Percentiles rank a stretch among this genome's conserved stretches.
These are phyloP conservation scores for Termitomyces sp. DNA, from an alignment of 1,284 basidiomycete genomes.

Conservation along the genomic window DNA sequence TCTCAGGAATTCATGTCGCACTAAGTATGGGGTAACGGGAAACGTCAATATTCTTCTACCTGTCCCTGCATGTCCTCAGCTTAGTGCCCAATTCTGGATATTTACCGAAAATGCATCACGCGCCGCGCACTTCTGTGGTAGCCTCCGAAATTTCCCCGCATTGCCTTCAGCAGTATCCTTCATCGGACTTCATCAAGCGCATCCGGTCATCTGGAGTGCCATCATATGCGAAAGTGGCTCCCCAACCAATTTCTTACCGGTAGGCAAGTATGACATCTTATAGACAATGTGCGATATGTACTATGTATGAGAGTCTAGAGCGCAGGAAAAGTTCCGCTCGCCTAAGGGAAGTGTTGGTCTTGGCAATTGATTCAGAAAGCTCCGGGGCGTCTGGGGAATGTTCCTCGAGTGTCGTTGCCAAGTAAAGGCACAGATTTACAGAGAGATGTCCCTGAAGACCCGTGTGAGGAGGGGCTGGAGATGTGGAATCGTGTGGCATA, in stretches of 20 bases:
- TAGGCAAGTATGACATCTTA: too few relatives aligned
- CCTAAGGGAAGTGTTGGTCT: neutral
- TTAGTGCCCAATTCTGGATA: conserved; percentile 7
- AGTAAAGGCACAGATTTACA: too few relatives aligned
- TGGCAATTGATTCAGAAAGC: neutral
- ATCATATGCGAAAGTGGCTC: neutral
- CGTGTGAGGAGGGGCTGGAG: too few relatives aligned
- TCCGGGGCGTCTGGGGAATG: neutral
- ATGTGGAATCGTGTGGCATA: too few relatives aligned
- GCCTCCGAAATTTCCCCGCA: conserved; percentile 18
- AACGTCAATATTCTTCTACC: neutral
- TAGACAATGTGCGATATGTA: too few relatives aligned
- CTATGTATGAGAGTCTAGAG: too few relatives aligned
- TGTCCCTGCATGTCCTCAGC: neutral
- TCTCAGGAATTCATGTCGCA: conserved; percentile 17
- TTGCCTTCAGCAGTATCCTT: neutral
- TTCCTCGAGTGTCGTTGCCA: too few relatives aligned
- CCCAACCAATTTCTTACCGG: too few relatives aligned
- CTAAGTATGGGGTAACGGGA: neutral
- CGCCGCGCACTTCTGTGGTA: neutral
- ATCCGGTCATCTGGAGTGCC: neutral
- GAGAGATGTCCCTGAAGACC: too few relatives aligned
- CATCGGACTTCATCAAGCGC: neutral
- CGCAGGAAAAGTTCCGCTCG: neutral
- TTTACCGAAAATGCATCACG: conserved; percentile 21